Evolutionary conservation across 306 rosid genomes (phyloP).

Genomic region (Cicer cuneatum): DNA sequence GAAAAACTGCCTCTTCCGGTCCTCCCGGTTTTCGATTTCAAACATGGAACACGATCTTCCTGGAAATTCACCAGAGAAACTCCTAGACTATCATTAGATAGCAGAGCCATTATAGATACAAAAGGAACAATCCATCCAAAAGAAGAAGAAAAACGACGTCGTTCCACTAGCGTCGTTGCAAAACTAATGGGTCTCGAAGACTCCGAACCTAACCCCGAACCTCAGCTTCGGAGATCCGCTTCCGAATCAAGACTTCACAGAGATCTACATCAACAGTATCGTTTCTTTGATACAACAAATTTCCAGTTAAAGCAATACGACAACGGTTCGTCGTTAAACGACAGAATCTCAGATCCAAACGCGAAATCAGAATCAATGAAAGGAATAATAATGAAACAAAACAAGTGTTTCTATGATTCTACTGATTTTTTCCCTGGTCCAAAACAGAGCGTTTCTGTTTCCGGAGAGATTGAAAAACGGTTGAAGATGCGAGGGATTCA

Average conservation of each 20-base stretch:
- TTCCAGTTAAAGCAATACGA: conserved; percentile 46
- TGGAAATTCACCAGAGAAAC: conserved; percentile 92
- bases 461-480: conserved; percentile 78
- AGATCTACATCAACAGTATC: conserved; percentile 63
- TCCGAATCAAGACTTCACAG: conserved; percentile 80
- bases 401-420: conserved; percentile 78
- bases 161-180: conserved; percentile 90
- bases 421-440: conserved; percentile 82
- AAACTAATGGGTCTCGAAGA: conserved; percentile 89
- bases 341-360: conserved; percentile 34
- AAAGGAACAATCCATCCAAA: conserved; percentile 71
- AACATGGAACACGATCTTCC: conserved; percentile 72
- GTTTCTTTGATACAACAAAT: conserved; percentile 58
- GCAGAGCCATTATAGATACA: conserved; percentile 83
- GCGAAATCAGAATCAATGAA: conserved; percentile 43
- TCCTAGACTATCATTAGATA: conserved; percentile 87
- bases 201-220: conserved; percentile 48
- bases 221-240: conserved; percentile 80
- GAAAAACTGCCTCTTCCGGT: conserved; percentile 30
- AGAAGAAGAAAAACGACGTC: conserved; percentile 66
- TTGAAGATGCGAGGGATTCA: conserved; percentile 80
- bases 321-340: conserved; percentile 8
- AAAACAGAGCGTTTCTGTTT: conserved; percentile 53
- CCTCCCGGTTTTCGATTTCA: conserved; percentile 74
- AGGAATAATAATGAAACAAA: conserved; percentile 59